phyloP scores from a whole-genome alignment of 2,329 filamentous ascomycete genomes.

The Cylindrodendrum hubeiense region DNA sequence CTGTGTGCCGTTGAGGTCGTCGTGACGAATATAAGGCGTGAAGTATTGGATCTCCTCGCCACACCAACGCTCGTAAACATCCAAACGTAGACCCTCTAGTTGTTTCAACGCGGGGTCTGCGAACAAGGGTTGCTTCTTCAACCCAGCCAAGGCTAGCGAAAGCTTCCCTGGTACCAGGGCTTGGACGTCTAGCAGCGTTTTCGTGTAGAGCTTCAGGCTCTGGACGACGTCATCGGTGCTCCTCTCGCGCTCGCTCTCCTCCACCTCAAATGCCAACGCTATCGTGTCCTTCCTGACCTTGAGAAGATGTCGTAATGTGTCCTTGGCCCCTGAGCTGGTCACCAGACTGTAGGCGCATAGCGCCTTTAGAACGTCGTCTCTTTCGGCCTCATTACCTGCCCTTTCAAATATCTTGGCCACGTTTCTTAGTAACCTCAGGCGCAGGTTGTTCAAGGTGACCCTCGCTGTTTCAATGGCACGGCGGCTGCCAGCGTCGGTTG shows the following conservation, averaged over 20 bases:
- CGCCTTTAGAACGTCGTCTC: conserved; percentile 74
- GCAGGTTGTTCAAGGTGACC: conserved; percentile 72
- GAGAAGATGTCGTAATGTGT: conserved; percentile 84
- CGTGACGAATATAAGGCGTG: conserved; percentile 87
- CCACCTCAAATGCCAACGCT: conserved; percentile 68
- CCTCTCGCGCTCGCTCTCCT: conserved; percentile 56
- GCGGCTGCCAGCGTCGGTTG: conserved; percentile 48
- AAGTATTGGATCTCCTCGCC: conserved; percentile 86
- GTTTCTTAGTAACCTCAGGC: conserved; percentile 72
- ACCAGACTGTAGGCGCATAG: conserved; percentile 86
- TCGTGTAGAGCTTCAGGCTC: conserved; percentile 79
- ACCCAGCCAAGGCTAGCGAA: conserved; percentile 73
- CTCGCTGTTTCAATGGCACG: conserved; percentile 69
- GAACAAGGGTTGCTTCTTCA: conserved; percentile 80
- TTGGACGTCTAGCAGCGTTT: conserved; percentile 83
- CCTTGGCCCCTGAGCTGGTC: conserved; percentile 82
- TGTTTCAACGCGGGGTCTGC: conserved; percentile 75
- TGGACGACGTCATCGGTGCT: conserved; percentile 66
- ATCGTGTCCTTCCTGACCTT: conserved; percentile 79
- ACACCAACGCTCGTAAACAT: conserved; percentile 84
- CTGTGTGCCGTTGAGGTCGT: conserved; percentile 74
- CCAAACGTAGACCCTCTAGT: conserved; percentile 79
- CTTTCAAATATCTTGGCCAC: conserved; percentile 78
- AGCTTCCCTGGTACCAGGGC: conserved; percentile 79
- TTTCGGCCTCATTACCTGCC: conserved; percentile 64